These are phyloP conservation scores for Annulohypoxylon moriforme DNA, from an alignment of 495 filamentous ascomycete genomes.

Conservation along the genomic window DNA sequence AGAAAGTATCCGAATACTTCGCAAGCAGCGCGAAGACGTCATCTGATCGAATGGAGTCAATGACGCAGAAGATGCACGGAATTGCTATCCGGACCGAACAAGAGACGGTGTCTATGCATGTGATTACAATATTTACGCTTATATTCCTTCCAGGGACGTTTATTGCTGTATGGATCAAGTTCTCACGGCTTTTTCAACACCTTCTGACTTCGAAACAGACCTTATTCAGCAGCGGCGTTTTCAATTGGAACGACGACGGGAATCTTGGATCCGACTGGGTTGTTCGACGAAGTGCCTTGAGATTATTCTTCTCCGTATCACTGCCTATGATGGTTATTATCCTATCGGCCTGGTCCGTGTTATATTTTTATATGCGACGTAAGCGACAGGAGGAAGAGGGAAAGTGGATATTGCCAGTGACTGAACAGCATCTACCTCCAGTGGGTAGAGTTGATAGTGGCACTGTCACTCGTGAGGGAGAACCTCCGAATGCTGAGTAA, in stretches of 20 bases:
- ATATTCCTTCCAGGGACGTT: slow-evolving; percentile 60
- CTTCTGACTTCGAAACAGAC: slow-evolving; percentile 43
- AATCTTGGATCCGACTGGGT: slow-evolving; percentile 35
- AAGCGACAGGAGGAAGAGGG: slow-evolving; percentile 14
- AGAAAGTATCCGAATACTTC: slow-evolving; percentile 47
- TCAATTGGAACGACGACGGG: slow-evolving; percentile 43
- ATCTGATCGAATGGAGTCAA: slow-evolving; percentile 47
- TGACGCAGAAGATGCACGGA: slow-evolving; percentile 47
- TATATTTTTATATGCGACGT: slow-evolving; percentile 34
- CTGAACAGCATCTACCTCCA: background rate
- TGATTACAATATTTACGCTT: slow-evolving; percentile 58
- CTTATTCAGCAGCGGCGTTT: slow-evolving; percentile 50
- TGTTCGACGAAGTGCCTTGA: slow-evolving; percentile 26
- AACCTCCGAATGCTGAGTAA: background rate
- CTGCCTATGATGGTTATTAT: slow-evolving; percentile 43
- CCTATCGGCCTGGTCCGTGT: slow-evolving; percentile 27
- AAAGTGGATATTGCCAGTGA: slow-evolving; percentile 6
- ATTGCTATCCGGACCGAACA: slow-evolving; percentile 49
- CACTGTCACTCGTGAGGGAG: background rate
- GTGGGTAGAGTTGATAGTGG: background rate
- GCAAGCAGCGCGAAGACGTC: slow-evolving; percentile 47
- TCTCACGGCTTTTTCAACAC: slow-evolving; percentile 4
- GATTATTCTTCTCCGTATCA: slow-evolving; percentile 41
- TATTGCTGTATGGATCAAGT: slow-evolving; percentile 49
- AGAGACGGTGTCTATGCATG: slow-evolving; percentile 53